A percentile compares a stretch with the other conserved stretches of the same genome.
Conservation (phyloP, 2,329 filamentous ascomycete species). For the Fusarium sp. region DNA sequence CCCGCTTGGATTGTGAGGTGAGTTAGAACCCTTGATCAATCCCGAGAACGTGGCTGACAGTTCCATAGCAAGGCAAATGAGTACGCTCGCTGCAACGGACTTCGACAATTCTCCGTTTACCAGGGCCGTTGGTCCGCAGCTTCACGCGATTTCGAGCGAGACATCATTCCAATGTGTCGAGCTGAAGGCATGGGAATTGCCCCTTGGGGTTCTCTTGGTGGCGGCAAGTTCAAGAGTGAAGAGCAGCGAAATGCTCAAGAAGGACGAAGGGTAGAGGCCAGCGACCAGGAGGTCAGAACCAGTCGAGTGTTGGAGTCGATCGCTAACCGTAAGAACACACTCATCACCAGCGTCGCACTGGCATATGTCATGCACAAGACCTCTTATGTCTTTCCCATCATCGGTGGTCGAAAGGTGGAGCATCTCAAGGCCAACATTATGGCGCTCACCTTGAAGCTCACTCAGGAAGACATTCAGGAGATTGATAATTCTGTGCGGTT, state of each 20-base stretch:
- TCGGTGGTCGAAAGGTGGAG: constrained; percentile 75
- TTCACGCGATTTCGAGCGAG: constrained; percentile 55
- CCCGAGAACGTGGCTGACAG: constrained; percentile 10
- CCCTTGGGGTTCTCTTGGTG: constrained; percentile 69
- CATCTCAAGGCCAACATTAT: constrained; percentile 78
- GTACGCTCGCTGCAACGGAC: constrained; percentile 76
- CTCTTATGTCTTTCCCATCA: constrained; percentile 77
- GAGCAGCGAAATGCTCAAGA: constrained; percentile 50
- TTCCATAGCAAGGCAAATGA: constrained; percentile 67
- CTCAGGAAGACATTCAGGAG: constrained; percentile 70
- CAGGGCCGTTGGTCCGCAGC: constrained; percentile 57
- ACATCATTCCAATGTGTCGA: constrained; percentile 58
- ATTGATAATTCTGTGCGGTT: constrained; percentile 73
- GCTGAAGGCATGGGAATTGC: constrained; percentile 62
- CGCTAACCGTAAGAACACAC: constrained; percentile 55
- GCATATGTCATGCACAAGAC: constrained; percentile 80
- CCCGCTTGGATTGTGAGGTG: constrained; percentile 74
- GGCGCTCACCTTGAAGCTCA: constrained; percentile 70
- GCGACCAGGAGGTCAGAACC: constrained; percentile 64
- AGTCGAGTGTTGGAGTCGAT: constrained; percentile 62
- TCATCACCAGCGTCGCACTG: constrained; percentile 66
- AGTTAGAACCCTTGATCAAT: neutral
- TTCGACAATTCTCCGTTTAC: constrained; percentile 72
- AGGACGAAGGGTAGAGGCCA: constrained; percentile 55
- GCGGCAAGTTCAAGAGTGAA: constrained; percentile 58